phyloP scores from a whole-genome alignment of 2,329 filamentous ascomycete species.

The Diaporthe amygdali region DNA sequence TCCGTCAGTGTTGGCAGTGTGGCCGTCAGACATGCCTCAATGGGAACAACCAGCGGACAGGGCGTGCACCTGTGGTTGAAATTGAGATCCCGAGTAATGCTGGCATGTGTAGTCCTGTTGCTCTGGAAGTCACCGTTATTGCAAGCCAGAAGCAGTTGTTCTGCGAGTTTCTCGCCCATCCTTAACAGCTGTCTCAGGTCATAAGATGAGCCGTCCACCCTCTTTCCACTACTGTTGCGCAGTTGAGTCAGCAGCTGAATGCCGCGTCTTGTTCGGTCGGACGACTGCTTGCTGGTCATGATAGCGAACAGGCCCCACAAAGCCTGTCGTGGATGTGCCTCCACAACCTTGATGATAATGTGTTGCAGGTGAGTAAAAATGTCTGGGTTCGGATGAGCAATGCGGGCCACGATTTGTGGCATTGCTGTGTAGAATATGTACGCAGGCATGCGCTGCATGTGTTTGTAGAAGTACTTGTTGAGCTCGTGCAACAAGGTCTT shows the following conservation, averaged over 20 bases:
- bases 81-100: constrained; percentile 75
- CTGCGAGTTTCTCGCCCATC: constrained; percentile 81
- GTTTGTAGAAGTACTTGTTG: constrained; percentile 80
- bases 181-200: constrained; percentile 76
- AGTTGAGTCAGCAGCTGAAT: constrained; percentile 57
- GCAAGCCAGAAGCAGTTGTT: constrained; percentile 81
- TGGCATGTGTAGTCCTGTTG: constrained; percentile 72
- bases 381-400: constrained; percentile 80
- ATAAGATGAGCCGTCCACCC: constrained; percentile 49
- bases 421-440: constrained; percentile 84
- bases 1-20: constrained; percentile 79
- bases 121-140: constrained; percentile 75
- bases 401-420: constrained; percentile 93
- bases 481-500: constrained; percentile 71
- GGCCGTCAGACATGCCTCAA: constrained; percentile 83
- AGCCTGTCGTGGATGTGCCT: constrained; percentile 86
- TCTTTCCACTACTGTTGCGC: constrained; percentile 52
- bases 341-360: constrained; percentile 87
- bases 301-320: constrained; percentile 91
- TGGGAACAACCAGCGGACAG: constrained; percentile 85
- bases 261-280: constrained; percentile 65
- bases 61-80: constrained; percentile 88
- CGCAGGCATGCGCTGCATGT: constrained; percentile 73
- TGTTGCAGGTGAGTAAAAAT: constrained; percentile 79
- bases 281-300: constrained; percentile 76